phyloP scores from a whole-genome alignment of 2,329 filamentous ascomycete species.

The Didymella pomorum region DNA sequence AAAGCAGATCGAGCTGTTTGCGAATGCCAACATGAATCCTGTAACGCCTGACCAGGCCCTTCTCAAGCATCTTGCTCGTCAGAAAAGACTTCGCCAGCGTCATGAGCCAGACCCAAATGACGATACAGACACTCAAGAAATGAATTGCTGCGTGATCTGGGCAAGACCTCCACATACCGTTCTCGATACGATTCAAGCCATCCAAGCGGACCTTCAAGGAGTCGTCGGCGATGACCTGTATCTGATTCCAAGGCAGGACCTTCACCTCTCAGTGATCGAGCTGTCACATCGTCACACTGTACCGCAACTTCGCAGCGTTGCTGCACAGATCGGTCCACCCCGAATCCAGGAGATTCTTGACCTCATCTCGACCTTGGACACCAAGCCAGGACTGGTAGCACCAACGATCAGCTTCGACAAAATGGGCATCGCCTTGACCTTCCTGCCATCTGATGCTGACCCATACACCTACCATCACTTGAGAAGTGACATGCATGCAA shows the following conservation, averaged over 20 bases:
- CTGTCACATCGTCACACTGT: constrained; percentile 26
- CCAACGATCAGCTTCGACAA: constrained; percentile 24
- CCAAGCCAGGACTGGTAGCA: constrained; percentile 14
- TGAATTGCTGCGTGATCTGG: constrained; percentile 23
- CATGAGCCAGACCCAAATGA: background rate
- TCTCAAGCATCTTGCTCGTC: constrained; percentile 17
- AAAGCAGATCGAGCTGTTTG: constrained; percentile 16
- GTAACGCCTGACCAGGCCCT: constrained; percentile 17
- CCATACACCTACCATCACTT: constrained; percentile 26
- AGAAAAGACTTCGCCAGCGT: background rate
- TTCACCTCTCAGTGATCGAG: constrained; percentile 27
- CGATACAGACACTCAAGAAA: constrained; percentile 12
- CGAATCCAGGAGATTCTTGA: constrained; percentile 23
- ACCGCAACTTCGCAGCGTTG: constrained; percentile 10
- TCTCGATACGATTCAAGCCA: constrained; percentile 4
- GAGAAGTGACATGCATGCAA: constrained; percentile 21
- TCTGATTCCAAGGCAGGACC: constrained; percentile 13
- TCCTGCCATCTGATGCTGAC: constrained; percentile 9
- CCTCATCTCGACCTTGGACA: constrained; percentile 5
- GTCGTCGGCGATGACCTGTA: constrained; percentile 21
- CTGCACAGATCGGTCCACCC: constrained; percentile 10
- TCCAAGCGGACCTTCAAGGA: constrained; percentile 4
- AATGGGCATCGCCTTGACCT: constrained; percentile 28
- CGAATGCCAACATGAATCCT: constrained; percentile 1
- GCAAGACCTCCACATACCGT: constrained; percentile 13